These are phyloP conservation scores for Auriscalpium vulgare DNA, from an alignment of 768 basidiomycete genomes.

Conservation along the genomic window DNA sequence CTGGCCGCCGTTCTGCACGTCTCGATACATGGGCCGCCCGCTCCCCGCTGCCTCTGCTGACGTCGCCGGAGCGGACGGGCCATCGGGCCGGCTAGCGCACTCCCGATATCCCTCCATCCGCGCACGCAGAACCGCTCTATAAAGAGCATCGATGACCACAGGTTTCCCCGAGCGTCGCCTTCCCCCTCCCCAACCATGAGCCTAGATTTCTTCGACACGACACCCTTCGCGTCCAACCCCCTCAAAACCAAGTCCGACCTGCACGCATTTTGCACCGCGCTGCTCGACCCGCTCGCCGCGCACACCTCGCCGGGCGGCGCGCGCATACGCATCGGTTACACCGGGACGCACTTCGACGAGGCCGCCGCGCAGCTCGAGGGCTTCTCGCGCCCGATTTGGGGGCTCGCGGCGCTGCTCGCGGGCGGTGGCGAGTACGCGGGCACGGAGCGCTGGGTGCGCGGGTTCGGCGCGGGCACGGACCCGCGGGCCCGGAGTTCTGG, in stretches of 20 bases:
- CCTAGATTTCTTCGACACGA: conserved; percentile 7
- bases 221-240: conserved; percentile 50
- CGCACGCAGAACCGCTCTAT: no score
- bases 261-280: conserved; percentile 40
- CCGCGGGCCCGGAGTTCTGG: conserved; percentile 63
- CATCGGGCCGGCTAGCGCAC: no score
- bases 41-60: no score
- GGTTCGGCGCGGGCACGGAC: conserved; percentile 63
- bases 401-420: conserved; percentile 54
- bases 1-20: no score
- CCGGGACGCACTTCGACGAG: conserved; percentile 62
- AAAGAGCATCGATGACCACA: no score
- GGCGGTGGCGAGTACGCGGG: conserved; percentile 58
- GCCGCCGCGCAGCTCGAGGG: conserved; percentile 67
- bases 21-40: no score
- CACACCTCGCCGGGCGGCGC: conserved; percentile 72
- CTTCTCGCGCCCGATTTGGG: conserved; percentile 74
- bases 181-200: neutral
- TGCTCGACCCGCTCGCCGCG: conserved; percentile 58
- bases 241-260: conserved; percentile 56
- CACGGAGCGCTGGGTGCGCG: conserved; percentile 52
- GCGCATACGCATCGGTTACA: conserved; percentile 57
- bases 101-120: no score
- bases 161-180: no score
- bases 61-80: no score